Percentiles rank a stretch among this genome's conserved stretches.
phyloP scores from a whole-genome alignment of 2,329 filamentous ascomycete genomes.

The Endocalyx cinctus region DNA sequence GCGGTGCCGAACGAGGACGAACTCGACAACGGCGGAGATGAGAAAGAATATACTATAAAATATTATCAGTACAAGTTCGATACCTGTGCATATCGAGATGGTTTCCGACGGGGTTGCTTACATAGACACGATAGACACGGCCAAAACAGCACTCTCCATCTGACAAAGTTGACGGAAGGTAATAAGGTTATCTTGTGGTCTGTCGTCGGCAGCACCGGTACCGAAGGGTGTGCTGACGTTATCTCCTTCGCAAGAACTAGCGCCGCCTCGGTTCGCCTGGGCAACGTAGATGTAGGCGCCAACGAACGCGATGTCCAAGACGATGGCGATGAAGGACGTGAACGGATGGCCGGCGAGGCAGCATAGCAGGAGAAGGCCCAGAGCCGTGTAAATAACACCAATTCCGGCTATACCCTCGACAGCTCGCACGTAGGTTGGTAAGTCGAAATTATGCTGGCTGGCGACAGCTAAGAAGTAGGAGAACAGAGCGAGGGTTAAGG shows the following conservation, averaged over 20 bases:
- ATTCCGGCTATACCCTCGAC: slow-evolving; percentile 75
- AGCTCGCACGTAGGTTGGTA: slow-evolving; percentile 63
- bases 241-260: slow-evolving; percentile 53
- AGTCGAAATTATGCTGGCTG: slow-evolving; percentile 56
- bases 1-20: slow-evolving; percentile 65
- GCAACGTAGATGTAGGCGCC: slow-evolving; percentile 80
- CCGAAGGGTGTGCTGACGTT: slow-evolving; percentile 66
- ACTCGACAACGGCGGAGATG: slow-evolving; percentile 64
- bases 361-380: slow-evolving; percentile 71
- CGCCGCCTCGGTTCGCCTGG: slow-evolving; percentile 65
- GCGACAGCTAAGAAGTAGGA: slow-evolving; percentile 80
- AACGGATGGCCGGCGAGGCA: slow-evolving; percentile 71
- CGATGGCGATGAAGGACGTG: slow-evolving; percentile 67
- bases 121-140: slow-evolving; percentile 73
- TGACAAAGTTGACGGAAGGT: slow-evolving; percentile 57
- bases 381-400: slow-evolving; percentile 68
- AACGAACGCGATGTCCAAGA: slow-evolving; percentile 73
- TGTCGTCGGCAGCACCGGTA: slow-evolving; percentile 47
- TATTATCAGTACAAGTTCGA: background rate
- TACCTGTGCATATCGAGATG: background rate
- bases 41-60: slow-evolving; percentile 64
- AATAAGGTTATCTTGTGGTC: slow-evolving; percentile 44
- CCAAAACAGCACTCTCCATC: slow-evolving; percentile 72
- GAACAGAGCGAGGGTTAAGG: slow-evolving; percentile 72
- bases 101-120: slow-evolving; percentile 33